Percentiles rank a stretch among this genome's conserved stretches.
These are phyloP conservation scores for Magnaporthales sp. DNA, from an alignment of 2,329 filamentous ascomycete species.

Conservation along the genomic window DNA sequence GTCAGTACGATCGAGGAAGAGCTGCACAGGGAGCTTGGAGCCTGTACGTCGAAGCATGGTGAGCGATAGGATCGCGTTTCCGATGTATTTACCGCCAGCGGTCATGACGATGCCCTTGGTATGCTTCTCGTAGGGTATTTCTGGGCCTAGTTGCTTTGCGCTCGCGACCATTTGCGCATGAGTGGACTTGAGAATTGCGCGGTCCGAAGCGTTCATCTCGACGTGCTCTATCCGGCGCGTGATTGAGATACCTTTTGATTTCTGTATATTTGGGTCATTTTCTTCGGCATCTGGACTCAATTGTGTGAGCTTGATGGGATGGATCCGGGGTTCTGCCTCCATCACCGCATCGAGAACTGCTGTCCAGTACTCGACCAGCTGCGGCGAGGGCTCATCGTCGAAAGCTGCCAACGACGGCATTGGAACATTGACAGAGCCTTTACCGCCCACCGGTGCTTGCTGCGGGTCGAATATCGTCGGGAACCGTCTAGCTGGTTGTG, in stretches of 20 bases:
- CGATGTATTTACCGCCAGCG: slow-evolving; percentile 36
- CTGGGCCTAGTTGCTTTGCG: slow-evolving; percentile 19
- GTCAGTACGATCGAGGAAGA: slow-evolving; percentile 23
- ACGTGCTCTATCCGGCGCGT: neutral
- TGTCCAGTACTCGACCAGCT: slow-evolving; percentile 12
- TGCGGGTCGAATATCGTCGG: neutral
- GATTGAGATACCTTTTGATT: neutral
- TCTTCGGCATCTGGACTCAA: neutral
- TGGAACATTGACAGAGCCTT: neutral
- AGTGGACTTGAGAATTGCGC: neutral
- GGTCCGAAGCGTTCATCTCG: slow-evolving; percentile 1
- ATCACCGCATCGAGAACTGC: slow-evolving; percentile 9
- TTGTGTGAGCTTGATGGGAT: slow-evolving; percentile 2
- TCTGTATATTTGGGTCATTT: neutral
- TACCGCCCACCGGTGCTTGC: neutral
- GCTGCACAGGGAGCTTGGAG: slow-evolving; percentile 36
- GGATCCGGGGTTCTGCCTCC: slow-evolving; percentile 2
- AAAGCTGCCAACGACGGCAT: neutral
- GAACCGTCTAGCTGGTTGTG: neutral
- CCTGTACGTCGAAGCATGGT: slow-evolving; percentile 42
- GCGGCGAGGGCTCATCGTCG: slow-evolving; percentile 7
- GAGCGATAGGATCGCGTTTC: slow-evolving; percentile 38
- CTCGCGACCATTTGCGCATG: slow-evolving; percentile 29
- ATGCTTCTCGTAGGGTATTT: slow-evolving; percentile 19
- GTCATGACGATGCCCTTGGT: slow-evolving; percentile 42